Evolutionary conservation across 2,329 filamentous ascomycete species (phyloP).

Genomic region (Aspergillus eucalypticola): DNA sequence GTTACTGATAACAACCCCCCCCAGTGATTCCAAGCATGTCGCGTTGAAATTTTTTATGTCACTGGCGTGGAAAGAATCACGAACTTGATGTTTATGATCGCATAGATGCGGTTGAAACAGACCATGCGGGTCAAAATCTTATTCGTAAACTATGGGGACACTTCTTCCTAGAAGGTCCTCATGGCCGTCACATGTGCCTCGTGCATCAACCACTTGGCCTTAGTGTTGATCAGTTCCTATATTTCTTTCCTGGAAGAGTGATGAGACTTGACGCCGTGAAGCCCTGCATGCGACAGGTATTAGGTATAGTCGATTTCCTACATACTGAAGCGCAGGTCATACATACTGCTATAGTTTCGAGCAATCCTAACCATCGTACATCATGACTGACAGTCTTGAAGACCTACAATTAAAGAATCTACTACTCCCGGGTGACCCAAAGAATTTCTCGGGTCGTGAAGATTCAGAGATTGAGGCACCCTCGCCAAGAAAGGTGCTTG

Average conservation of each 20-base stretch:
- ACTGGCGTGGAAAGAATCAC: not conserved
- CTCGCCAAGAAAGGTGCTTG: not conserved
- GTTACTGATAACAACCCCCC: too few relatives aligned
- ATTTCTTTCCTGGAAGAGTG: not conserved
- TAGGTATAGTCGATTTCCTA: not conserved
- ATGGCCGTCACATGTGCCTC: not conserved
- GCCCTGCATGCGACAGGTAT: not conserved
- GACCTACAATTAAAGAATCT: not conserved
- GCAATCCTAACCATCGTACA: not conserved
- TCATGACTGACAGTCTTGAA: not conserved
- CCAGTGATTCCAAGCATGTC: not conserved
- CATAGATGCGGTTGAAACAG: not conserved
- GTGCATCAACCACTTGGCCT: not conserved
- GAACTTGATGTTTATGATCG: not conserved
- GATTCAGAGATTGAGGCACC: not conserved
- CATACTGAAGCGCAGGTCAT: not conserved
- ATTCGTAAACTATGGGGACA: not conserved
- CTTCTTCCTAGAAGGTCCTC: not conserved
- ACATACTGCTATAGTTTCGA: not conserved
- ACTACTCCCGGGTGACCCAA: not conserved
- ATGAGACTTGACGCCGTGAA: not conserved
- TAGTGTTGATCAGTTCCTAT: not conserved
- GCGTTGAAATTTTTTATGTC: not conserved
- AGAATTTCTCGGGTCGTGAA: not conserved
- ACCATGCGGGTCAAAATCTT: not conserved